Evolutionary conservation across 2,329 filamentous ascomycete genomes (phyloP), one percentile per base, ranked within the genome.

Genomic region (Cladophialophora bantiana): DNA sequence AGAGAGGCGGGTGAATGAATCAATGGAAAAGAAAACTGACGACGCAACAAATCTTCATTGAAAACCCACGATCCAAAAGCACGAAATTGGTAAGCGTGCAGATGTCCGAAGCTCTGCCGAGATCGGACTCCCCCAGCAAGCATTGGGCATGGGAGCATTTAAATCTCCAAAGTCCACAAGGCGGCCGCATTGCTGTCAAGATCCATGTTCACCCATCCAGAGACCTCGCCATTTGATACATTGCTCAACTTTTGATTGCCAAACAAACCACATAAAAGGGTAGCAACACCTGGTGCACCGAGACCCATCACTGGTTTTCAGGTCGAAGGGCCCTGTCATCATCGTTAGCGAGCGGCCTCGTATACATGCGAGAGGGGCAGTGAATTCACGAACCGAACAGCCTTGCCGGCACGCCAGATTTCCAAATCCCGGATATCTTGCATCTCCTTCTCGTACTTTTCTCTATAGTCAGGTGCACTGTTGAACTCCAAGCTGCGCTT

Each of bases 361-460:
- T 42, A n/a, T 58, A 9, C 42, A 26, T 6, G 31, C 52, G 56
- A 40, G 36, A 59, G 40, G 38, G 45, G 4, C 7, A 12, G 45
- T 20, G 5, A 55, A 18, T 40, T 55, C 52, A 82, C 86, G 77
- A 84, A 90, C 86, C 94, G 91, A 77, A 99, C 95, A 76, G 95
- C 92, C 90, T 97, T 98, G 82, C 95, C 95, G 73, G 95, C 95
- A 78, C 92, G 89, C 95, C 95, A 99, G 89, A 99, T 99, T 89
- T 99, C 95, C 78, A 99, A 85, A 79, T 93, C 88, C 78, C 94
- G 91, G 85, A 99, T 98, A 86, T 98, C 95, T 85, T 97, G 86
- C 89, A 99, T 92, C 91, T 99, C 95, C 79, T 92, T 88, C 89
- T 97, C 93, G 83, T 94, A 99, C 84, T 92, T 93, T 87, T 97